phyloP scores from a whole-genome alignment of 2,329 filamentous ascomycete genomes.

The Pseudocercospora eumusae region DNA sequence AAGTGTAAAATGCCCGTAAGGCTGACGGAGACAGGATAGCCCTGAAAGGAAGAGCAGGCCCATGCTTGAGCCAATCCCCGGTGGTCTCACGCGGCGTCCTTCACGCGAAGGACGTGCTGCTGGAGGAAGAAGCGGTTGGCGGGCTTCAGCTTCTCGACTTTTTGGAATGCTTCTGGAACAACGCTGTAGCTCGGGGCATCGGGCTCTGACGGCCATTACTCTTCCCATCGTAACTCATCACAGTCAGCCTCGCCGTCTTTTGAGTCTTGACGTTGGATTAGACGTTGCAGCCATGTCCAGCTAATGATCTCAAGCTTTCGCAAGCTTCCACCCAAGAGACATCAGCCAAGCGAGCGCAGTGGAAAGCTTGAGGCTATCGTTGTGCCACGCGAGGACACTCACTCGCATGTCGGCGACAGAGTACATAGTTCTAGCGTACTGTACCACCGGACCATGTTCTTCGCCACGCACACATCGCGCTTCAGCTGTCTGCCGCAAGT shows the following conservation, averaged over 20 bases:
- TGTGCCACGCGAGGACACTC: constrained; percentile 4
- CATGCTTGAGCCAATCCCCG: neutral
- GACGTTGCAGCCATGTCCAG: neutral
- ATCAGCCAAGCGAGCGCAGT: constrained; percentile 10
- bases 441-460: neutral
- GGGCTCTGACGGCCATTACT: too few relatives aligned
- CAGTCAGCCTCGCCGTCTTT: neutral
- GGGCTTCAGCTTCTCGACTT: too few relatives aligned
- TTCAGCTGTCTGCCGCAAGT: neutral
- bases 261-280: constrained; percentile 6
- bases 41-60: constrained; percentile 6
- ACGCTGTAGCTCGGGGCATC: too few relatives aligned
- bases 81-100: constrained; percentile 4
- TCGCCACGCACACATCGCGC: neutral
- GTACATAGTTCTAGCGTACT: too few relatives aligned
- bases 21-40: neutral
- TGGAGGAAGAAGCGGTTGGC: neutral
- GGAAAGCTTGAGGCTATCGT: constrained; percentile 6
- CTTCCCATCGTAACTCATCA: too few relatives aligned
- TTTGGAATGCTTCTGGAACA: too few relatives aligned
- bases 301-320: constrained; percentile 1
- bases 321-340: constrained; percentile 11
- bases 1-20: neutral
- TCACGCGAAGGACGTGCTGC: too few relatives aligned
- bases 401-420: neutral